A percentile compares a stretch with the other conserved stretches of the same genome.
Evolutionary conservation across 345 rosid genomes (phyloP).

Genomic region (Citrus sinensis): DVS_A1.0 CM039169.1:4415501-4416000

Average conservation of each 20-base stretch:
- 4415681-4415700: constrained; percentile 98
- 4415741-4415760: constrained; percentile 93
- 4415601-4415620: neutral
- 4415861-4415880: neutral
- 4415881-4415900: neutral
- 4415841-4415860: neutral
- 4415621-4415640: neutral
- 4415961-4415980: neutral
- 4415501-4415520: neutral
- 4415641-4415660: neutral
- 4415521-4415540: constrained; percentile 66
- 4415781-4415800: neutral
- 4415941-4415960: neutral
- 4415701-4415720: constrained; percentile 90
- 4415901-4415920: neutral
- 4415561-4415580: constrained; percentile 51
- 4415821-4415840: neutral
- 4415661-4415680: constrained; percentile 32
- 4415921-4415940: neutral
- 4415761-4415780: neutral
- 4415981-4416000: neutral
- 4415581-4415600: neutral
- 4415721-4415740: constrained; percentile 96
- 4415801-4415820: neutral
- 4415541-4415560: constrained; percentile 91